Base-by-base conservation (phyloP, 805 yeast species). In the Blastobotrys americana region DNA sequence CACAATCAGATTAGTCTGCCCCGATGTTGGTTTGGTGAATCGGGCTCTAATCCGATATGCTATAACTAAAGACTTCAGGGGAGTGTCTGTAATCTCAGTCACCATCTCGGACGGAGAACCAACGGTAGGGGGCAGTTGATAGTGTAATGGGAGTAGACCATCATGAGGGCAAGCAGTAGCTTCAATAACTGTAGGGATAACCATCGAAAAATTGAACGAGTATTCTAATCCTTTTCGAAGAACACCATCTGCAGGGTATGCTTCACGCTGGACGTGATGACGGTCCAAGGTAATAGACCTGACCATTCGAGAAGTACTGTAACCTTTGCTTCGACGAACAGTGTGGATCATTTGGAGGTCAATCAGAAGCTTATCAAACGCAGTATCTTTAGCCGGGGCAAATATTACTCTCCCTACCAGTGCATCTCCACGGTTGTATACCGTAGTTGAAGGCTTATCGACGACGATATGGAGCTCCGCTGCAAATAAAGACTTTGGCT, bases 331-430 rank as follows among this genome's bases (percentile, higher is more conserved):
- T 10, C 50, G 39, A 13, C 36, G 35, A 4, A 37, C 25, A n/a
- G 44, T 45, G 22, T 50, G 52, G n/a, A 36, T 41, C 17, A 43
- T 44, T n/a, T 22, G 37, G 8, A 50, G 27, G 17, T 49, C 48
- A 10, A 50, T 28, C 13, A 38, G 19, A 6, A 46, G 20, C 20
- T 16, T 8, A 8, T 31, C 36, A 16, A 43, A 39, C 17, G 15
- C 16, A 22, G 43, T 39, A 19, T 47, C 49, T 13, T 31, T 22
- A 15, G 37, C 28, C 5, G 54, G 54, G 3, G 43, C 13, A 16
- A 49, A 34, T 3, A 16, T 10, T 3, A 50, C 45, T 13, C 42
- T 21, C 5, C 54, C 54, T 4, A 47, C 31, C n/a, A 50, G 34
- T 2, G 46, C 25, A 16, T 50, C 49, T 2, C 52, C 50, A 4